Conservation (phyloP, 2,329 filamentous ascomycete genomes). For the Ceratocystis alfenasii region DNA sequence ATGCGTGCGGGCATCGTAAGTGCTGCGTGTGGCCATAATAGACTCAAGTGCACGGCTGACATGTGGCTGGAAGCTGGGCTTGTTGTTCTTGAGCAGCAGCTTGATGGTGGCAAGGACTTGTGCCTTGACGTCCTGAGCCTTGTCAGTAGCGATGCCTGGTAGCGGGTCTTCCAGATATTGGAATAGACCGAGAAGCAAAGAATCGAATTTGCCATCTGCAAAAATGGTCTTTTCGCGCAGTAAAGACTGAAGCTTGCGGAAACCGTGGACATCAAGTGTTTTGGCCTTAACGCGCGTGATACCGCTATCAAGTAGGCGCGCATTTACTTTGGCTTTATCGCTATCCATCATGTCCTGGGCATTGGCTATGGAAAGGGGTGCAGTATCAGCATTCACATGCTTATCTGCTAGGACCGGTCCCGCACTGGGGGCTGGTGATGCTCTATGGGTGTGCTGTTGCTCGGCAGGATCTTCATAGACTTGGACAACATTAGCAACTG, state of each 20-base stretch:
- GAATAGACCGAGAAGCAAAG: slow-evolving; percentile 55
- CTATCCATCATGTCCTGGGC: slow-evolving; percentile 6
- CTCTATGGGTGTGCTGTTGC: slow-evolving; percentile 25
- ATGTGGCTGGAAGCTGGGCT: slow-evolving; percentile 54
- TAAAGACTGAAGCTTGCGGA: slow-evolving; percentile 64
- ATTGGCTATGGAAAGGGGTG: slow-evolving; percentile 1
- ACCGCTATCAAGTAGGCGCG: slow-evolving; percentile 58
- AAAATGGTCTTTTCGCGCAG: slow-evolving; percentile 56
- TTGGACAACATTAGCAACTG: slow-evolving; percentile 30
- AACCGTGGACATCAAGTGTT: slow-evolving; percentile 68
- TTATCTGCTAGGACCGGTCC: slow-evolving; percentile 47
- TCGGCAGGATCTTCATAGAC: slow-evolving; percentile 53
- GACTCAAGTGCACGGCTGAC: slow-evolving; percentile 56
- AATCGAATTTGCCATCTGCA: slow-evolving; percentile 55
- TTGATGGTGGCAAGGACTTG: slow-evolving; percentile 65
- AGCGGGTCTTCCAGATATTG: slow-evolving; percentile 57
- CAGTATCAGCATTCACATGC: slow-evolving; percentile 45
- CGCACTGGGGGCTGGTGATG: slow-evolving; percentile 30
- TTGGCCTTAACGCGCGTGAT: slow-evolving; percentile 60
- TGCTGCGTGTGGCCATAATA: slow-evolving; percentile 51
- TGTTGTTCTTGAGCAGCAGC: slow-evolving; percentile 56
- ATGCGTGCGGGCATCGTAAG: slow-evolving; percentile 57
- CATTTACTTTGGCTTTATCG: slow-evolving; percentile 46
- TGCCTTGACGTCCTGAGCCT: slow-evolving; percentile 58
- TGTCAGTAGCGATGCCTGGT: slow-evolving; percentile 45